phyloP scores from a whole-genome alignment of 352 stramenopile species.

The Globisporangium mamillatum region DNA sequence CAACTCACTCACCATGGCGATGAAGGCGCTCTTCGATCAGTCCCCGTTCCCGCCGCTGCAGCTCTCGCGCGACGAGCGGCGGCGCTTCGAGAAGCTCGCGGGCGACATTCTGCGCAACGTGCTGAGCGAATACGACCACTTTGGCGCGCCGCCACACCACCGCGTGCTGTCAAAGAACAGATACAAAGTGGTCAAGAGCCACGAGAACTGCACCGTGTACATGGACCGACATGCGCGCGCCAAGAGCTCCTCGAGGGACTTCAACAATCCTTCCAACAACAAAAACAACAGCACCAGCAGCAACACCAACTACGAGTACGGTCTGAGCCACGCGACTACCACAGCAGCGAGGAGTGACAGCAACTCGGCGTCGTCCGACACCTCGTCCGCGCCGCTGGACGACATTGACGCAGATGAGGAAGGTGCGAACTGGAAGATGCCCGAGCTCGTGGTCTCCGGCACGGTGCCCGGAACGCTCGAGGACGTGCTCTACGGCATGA shows the following conservation, averaged over 20 bases:
- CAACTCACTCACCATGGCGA: neutral
- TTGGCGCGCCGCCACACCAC: slow-evolving; percentile 1
- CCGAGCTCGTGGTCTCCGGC: slow-evolving; percentile 18
- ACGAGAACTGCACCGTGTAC: slow-evolving; percentile 18
- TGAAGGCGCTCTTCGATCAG: slow-evolving; percentile 17
- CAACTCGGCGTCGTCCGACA: slow-evolving; percentile 7
- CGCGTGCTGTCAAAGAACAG: slow-evolving; percentile 8
- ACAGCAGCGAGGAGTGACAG: neutral
- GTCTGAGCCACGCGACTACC: neutral
- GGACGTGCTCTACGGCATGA: slow-evolving; percentile 21
- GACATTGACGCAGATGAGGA: slow-evolving; percentile 1
- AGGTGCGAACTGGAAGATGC: slow-evolving; percentile 13
- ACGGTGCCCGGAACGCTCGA: slow-evolving; percentile 15
- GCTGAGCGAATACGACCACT: slow-evolving; percentile 17
- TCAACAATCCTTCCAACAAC: neutral
- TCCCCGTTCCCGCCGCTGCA: slow-evolving; percentile 10
- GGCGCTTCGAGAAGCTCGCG: slow-evolving; percentile 10
- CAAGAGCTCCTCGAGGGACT: neutral
- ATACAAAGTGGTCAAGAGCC: slow-evolving; percentile 19
- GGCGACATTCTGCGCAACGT: slow-evolving; percentile 4
- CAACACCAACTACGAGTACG: slow-evolving; percentile 15
- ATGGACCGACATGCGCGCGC: slow-evolving; percentile 5
- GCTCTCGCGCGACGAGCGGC: slow-evolving; percentile 3
- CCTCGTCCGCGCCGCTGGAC: neutral
- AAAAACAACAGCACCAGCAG: neutral